These are phyloP conservation scores for Coemansia sp. DNA, from an alignment of 192 early-diverging fungal species.

Conservation along the genomic window DNA sequence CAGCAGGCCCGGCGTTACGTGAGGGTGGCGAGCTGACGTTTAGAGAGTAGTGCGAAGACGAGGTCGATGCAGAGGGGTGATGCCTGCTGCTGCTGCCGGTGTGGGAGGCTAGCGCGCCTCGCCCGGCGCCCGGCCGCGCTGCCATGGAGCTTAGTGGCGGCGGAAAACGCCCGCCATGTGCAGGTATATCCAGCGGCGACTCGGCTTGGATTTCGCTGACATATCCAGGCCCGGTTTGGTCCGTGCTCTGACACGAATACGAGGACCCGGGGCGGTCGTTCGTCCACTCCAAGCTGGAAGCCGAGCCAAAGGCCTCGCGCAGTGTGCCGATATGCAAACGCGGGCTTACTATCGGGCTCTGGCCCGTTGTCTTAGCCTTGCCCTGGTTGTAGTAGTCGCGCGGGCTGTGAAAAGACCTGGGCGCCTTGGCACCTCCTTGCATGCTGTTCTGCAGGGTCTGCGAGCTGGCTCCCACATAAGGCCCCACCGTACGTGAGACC, in stretches of 20 bases:
- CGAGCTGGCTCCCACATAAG: constrained; percentile 2
- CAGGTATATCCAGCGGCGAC: constrained; percentile 40
- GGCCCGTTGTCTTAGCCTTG: constrained; percentile 14
- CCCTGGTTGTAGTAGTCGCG: constrained; percentile 17
- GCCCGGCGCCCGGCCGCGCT: constrained; percentile 23
- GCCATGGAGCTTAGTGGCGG: constrained; percentile 45
- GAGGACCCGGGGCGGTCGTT: constrained; percentile 42
- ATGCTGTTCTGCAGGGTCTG: constrained; percentile 6
- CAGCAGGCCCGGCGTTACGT: constrained; percentile 13
- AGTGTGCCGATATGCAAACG: constrained; percentile 24
- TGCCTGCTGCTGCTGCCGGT: constrained; percentile 27
- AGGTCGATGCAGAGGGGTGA: constrained; percentile 40
- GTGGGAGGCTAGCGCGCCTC: constrained; percentile 24
- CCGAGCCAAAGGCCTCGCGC: constrained; percentile 44
- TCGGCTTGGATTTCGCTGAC: constrained; percentile 33
- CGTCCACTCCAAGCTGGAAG: constrained; percentile 42
- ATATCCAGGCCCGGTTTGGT: constrained; percentile 4
- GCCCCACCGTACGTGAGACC: constrained; percentile 1
- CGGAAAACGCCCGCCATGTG: constrained; percentile 27
- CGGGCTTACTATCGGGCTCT: constrained; percentile 24
- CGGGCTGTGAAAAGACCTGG: constrained; percentile 23
- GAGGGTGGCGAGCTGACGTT: constrained; percentile 27
- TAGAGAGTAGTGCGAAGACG: constrained; percentile 43
- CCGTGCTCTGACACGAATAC: constrained; percentile 38
- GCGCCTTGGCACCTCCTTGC: constrained; percentile 6